Base-by-base conservation (phyloP, 2,329 filamentous ascomycete genomes). In the Colletotrichum somersetense region DNA sequence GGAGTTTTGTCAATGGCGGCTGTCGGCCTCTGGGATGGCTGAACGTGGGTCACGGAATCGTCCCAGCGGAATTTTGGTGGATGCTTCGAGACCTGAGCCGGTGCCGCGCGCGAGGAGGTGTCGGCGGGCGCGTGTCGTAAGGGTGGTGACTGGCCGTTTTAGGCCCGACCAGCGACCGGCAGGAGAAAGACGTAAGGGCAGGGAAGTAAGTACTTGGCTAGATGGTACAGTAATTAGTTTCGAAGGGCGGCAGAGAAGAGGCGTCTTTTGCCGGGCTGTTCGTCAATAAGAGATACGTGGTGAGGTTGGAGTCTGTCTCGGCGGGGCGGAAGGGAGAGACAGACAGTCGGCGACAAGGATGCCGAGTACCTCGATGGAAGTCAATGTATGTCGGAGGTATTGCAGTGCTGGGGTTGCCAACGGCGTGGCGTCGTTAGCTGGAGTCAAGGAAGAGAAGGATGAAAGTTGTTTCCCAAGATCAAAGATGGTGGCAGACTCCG, bases 51-150 rank as follows among this genome's bases (percentile, higher is more conserved):
- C 33, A 38, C 30, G 46, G 23, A 11, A 18, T 55, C 50, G 62
- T 55, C 38, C 48, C 35, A 23, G 18, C 26, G 35, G 35, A 23
- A n/a, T 46, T 62, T 35, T 35, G 59, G 11, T n/a, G 20, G n/a
- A n/a, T 40, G 14, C 61, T 52, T 42, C 33, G 33, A 53, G 46
- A 18, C 23, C 14, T 14, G 46, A 20, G 30, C 61, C 46, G 46
- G 53, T 57, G 30, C 55, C 62, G 67, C 67, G 62, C 26, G 62
- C 14, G 53, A 14, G 30, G 46, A 44, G 14, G 44, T 56, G 55
- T 20, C 48, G 56, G 64, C 68, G 68, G 63, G 68, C 68, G 68
- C 59, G 55, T 66, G 67, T 48, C 38, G 63, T 20, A 7, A 44
- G 5, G 33, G 63, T 35, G 40, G 63, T n/a, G 46, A 46, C 38